Percentiles rank a stretch among this genome's conserved stretches.
These are phyloP conservation scores for Phytophthora europaea DNA, from an alignment of 352 stramenopile species.

Conservation along the genomic window DNA sequence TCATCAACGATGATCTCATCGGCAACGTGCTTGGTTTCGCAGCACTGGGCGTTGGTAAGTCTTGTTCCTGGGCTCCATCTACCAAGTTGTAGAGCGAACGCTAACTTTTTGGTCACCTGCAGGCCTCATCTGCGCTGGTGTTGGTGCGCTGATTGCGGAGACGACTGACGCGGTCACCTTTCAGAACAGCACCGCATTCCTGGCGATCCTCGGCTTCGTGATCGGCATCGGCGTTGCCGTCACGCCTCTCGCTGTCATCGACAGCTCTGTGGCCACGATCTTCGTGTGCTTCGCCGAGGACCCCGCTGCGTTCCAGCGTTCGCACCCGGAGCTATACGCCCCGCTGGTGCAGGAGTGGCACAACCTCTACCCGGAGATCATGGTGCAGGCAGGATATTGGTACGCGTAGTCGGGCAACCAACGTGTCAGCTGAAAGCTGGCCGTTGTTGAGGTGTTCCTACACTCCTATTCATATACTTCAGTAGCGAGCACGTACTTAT, in stretches of 20 bases:
- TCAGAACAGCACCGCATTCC: constrained; percentile 75
- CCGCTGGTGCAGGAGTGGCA: constrained; percentile 89
- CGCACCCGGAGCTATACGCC: constrained; percentile 86
- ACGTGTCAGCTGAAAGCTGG: not conserved
- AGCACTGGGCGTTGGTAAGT: constrained; percentile 84
- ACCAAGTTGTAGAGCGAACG: not conserved
- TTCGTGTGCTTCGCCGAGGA: constrained; percentile 98
- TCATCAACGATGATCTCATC: constrained; percentile 97
- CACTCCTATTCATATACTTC: not conserved
- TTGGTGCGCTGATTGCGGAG: constrained; percentile 63
- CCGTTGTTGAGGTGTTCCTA: constrained; percentile 1
- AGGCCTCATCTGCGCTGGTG: constrained; percentile 81
- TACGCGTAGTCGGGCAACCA: constrained; percentile 47
- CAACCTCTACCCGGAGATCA: constrained; percentile 90
- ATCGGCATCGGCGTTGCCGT: constrained; percentile 90
- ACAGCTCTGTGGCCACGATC: constrained; percentile 95
- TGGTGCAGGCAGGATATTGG: constrained; percentile 90
- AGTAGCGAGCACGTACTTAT: no score
- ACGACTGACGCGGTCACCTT: constrained; percentile 63
- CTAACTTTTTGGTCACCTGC: constrained; percentile 1
- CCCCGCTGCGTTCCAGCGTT: constrained; percentile 79
- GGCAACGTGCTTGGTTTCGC: constrained; percentile 93
- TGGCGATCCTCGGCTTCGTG: constrained; percentile 90
- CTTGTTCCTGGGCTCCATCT: constrained; percentile 8
- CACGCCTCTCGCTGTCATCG: constrained; percentile 93